Evolutionary conservation across 257 asterid genomes (phyloP), one percentile per base, ranked within the genome.

Genomic region (Jacaranda mimosifolia): DNA sequence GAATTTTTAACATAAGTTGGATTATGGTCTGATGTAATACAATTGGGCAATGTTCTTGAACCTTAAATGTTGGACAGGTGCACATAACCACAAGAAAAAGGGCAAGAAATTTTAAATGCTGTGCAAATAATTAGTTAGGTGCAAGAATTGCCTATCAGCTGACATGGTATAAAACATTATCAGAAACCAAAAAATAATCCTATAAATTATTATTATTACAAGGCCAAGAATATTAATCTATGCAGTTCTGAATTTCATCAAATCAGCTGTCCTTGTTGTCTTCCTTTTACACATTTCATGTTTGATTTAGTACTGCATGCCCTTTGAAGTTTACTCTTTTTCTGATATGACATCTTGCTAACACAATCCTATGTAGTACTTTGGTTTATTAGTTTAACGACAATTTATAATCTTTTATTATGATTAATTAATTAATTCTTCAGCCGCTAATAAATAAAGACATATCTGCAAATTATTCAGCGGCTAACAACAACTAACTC

Each of bases 1-100:
- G 26, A 48, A 51, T 10, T 21, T 70, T 63, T 49, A 46, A 43
- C 46, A 42, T 32, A 3, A 10, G 48, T 46, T 57, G 18, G 63
- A 42, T 35, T 6, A 48, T 69, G 43, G 72, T 69, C 3, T 77
- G 72, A 70, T 77, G 76, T 67, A 77, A 59, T 60, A 58, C 2
- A 26, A 26, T 42, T 3, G 38, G 45, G 46, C 62, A 42, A 46
- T 58, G 68, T 73, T 58, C 19, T 42, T 49, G 26, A 62, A 63
- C 36, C 58, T 15, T 19, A 57, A 43, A 56, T 8, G 9, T 19
- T 36, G 40, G 80, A 43, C 11, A 65, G 26, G 10, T 76, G 75
- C 42, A 57, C 48, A 59, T 68, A 63, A 48, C 57, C 51, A 17
- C 38, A 3, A 49, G 42, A 26, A 69, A 32, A 11, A 52, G 40